Percentiles rank a stretch among this genome's conserved stretches.
phyloP scores from a whole-genome alignment of 169 alveolate genomes.

The Perkinsus olseni region DNA sequence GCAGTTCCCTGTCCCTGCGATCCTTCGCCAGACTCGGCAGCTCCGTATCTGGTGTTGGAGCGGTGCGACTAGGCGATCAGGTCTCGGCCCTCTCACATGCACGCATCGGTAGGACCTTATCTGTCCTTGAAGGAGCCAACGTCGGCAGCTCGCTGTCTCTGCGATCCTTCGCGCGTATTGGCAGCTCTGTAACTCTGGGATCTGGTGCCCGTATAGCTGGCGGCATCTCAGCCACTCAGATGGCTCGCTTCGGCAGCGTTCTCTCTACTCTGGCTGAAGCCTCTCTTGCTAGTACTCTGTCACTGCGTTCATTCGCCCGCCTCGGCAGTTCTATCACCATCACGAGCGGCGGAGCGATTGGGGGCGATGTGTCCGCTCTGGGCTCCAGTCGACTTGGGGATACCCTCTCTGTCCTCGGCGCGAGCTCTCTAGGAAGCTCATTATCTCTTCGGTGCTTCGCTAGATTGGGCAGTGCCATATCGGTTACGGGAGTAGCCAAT shows the following conservation, averaged over 20 bases:
- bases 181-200: background rate
- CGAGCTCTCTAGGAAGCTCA: background rate
- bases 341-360: background rate
- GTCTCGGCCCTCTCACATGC: background rate
- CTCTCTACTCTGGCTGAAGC: background rate
- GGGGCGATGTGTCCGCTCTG: background rate
- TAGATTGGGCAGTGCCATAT: background rate
- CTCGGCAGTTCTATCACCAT: background rate
- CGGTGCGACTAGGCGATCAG: background rate
- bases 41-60: background rate
- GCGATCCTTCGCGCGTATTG: background rate
- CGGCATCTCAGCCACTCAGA: background rate
- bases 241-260: background rate
- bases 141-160: background rate
- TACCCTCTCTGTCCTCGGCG: background rate
- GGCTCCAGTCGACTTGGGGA: conserved; percentile 15
- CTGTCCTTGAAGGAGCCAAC: background rate
- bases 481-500: background rate
- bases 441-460: conserved; percentile 11
- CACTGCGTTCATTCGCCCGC: background rate
- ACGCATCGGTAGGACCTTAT: background rate
- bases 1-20: background rate
- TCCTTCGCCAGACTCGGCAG: background rate
- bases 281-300: background rate
- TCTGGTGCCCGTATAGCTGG: background rate